A percentile compares a stretch with the other conserved stretches of the same genome.
Evolutionary conservation across 345 rosid species (phyloP).

Genomic region (Salix brachista): DNA sequence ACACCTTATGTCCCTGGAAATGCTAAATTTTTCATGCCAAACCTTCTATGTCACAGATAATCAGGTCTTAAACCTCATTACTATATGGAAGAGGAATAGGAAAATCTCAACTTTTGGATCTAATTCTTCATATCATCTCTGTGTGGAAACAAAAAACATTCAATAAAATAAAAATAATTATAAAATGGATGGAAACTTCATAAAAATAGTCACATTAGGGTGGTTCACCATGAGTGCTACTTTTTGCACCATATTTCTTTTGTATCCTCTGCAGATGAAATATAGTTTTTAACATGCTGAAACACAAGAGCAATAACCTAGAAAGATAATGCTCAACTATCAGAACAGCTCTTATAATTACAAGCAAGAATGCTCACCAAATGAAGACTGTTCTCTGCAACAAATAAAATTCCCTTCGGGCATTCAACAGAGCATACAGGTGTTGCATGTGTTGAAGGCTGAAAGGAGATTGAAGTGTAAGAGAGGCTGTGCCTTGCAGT

Average conservation of each 20-base stretch:
- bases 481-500: conserved; percentile 89
- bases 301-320: background rate
- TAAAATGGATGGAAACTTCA: background rate
- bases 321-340: background rate
- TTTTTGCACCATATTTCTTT: background rate
- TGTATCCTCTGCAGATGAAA: background rate
- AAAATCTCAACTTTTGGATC: background rate
- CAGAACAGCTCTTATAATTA: background rate
- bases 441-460: conserved; percentile 93
- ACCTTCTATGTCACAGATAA: background rate
- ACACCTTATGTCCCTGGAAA: no score
- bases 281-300: background rate
- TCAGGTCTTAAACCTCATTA: background rate
- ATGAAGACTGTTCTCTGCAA: conserved; percentile 87
- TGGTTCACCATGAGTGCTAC: background rate
- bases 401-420: conserved; percentile 88
- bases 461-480: conserved; percentile 85
- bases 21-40: no score
- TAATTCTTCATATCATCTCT: background rate
- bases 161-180: background rate
- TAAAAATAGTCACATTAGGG: background rate
- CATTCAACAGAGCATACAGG: conserved; percentile 89
- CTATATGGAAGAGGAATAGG: background rate
- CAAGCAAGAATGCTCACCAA: conserved; percentile 47
- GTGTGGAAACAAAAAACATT: background rate